Conservation (phyloP, 2,329 filamentous ascomycete genomes). For the Herpotrichia juniperi region DNA sequence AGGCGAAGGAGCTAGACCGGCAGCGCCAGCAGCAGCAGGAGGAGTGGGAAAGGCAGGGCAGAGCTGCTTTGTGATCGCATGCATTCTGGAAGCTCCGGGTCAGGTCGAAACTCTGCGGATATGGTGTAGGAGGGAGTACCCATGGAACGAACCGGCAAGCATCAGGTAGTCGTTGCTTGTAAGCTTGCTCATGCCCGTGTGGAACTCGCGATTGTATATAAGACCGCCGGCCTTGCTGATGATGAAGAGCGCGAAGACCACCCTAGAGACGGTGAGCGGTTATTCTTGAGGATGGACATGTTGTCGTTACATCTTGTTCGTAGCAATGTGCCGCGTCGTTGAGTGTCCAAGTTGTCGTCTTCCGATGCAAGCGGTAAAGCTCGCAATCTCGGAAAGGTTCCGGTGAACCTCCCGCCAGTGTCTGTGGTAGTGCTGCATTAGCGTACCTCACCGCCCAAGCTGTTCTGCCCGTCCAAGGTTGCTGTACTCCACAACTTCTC, state of each 20-base stretch:
- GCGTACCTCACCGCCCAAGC: not conserved
- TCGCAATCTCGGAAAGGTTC: slow-evolving; percentile 1
- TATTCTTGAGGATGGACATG: too few relatives aligned
- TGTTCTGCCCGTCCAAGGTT: slow-evolving; percentile 3
- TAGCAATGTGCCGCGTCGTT: not conserved
- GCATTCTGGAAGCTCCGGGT: slow-evolving; percentile 55
- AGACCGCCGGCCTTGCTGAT: slow-evolving; percentile 99
- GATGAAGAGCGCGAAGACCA: slow-evolving; percentile 92
- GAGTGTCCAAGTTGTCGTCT: not conserved
- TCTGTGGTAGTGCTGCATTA: slow-evolving; percentile 1
- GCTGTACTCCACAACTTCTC: not conserved
- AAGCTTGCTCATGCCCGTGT: slow-evolving; percentile 84
- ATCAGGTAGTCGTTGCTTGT: slow-evolving; percentile 96
- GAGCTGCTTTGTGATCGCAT: slow-evolving; percentile 63
- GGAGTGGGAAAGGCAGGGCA: slow-evolving; percentile 39
- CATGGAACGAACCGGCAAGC: slow-evolving; percentile 95
- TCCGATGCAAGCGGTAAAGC: not conserved
- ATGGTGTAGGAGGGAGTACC: slow-evolving; percentile 58
- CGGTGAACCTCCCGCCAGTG: not conserved
- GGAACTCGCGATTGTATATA: slow-evolving; percentile 94
- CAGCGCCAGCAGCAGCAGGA: slow-evolving; percentile 28
- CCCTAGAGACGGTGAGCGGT: slow-evolving; percentile 64
- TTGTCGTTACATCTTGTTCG: not conserved
- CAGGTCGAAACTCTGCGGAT: slow-evolving; percentile 4
- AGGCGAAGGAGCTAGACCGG: slow-evolving; percentile 40